Conservation (phyloP, 495 filamentous ascomycete genomes). For the Entonaema liquescens region DNA sequence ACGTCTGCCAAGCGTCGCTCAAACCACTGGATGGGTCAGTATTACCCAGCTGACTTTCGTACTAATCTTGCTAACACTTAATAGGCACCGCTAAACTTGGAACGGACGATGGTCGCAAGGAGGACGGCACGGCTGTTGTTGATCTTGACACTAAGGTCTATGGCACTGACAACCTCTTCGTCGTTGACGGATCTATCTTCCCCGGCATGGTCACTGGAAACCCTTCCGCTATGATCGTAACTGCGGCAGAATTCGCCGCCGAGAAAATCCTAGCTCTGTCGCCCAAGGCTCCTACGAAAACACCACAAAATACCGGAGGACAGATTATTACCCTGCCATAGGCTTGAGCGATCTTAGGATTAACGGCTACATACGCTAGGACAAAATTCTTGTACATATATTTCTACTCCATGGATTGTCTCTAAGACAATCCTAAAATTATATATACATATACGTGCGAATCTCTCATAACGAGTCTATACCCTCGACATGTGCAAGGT, state of each 20-base stretch:
- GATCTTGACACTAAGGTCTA: slow-evolving; percentile 75
- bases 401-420: slow-evolving; percentile 18
- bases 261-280: slow-evolving; percentile 52
- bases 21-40: slow-evolving; percentile 73
- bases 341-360: slow-evolving; percentile 7
- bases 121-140: slow-evolving; percentile 72
- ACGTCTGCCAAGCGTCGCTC: slow-evolving; percentile 65
- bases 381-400: slow-evolving; percentile 41
- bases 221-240: slow-evolving; percentile 67
- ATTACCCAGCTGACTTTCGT: neutral
- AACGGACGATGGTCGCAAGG: slow-evolving; percentile 67
- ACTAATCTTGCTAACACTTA: slow-evolving; percentile 27
- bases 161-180: slow-evolving; percentile 74
- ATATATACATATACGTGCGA: slow-evolving; percentile 31
- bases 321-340: slow-evolving; percentile 35
- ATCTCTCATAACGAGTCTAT: slow-evolving; percentile 1
- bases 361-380: slow-evolving; percentile 7
- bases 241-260: slow-evolving; percentile 65
- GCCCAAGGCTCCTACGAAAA: slow-evolving; percentile 17
- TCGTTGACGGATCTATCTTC: slow-evolving; percentile 71
- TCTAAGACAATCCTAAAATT: slow-evolving; percentile 14
- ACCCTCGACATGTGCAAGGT: neutral
- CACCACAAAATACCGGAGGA: slow-evolving; percentile 31
- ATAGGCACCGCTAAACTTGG: slow-evolving; percentile 69
- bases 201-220: slow-evolving; percentile 68